Conservation (phyloP, 352 stramenopile genomes). For the Salisapilia sapeloensis region DNA sequence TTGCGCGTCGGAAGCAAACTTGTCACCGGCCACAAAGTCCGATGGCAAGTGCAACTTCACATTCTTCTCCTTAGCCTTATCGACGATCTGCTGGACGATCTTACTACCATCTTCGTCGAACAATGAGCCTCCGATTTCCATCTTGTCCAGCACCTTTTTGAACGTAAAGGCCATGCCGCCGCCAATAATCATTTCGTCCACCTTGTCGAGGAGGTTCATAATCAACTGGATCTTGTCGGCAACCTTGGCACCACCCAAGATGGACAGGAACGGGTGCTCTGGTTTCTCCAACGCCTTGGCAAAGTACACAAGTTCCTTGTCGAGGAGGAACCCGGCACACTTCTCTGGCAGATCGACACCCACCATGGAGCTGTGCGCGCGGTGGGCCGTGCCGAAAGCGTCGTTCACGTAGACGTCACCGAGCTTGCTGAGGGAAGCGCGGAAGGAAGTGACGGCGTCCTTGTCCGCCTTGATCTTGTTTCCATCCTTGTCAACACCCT, state of each 20-base stretch:
- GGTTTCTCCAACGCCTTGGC: constrained; percentile 96
- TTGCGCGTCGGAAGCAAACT: constrained; percentile 91
- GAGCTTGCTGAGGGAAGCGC: constrained; percentile 80
- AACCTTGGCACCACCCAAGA: constrained; percentile 99
- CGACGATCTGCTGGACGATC: constrained; percentile 86
- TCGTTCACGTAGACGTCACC: constrained; percentile 99
- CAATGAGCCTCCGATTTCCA: constrained; percentile 89
- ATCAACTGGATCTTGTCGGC: constrained; percentile 99
- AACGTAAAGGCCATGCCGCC: constrained; percentile 99
- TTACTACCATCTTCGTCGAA: constrained; percentile 80
- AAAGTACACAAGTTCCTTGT: constrained; percentile 99
- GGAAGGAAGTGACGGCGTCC: constrained; percentile 88
- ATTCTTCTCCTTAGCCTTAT: constrained; percentile 95
- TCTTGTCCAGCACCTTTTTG: constrained; percentile 96
- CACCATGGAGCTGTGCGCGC: constrained; percentile 97
- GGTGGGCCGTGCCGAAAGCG: constrained; percentile 98
- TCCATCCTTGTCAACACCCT: constrained; percentile 58
- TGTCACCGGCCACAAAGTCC: constrained; percentile 97
- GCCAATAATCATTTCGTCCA: constrained; percentile 97
- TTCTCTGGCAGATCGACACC: constrained; percentile 85
- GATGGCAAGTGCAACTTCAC: constrained; percentile 94
- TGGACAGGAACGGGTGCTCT: constrained; percentile 93
- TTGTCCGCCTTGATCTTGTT: constrained; percentile 84
- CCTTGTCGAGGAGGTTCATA: constrained; percentile 98
- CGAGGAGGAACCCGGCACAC: constrained; percentile 92